Evolutionary conservation across 371 early-diverging fungal species (phyloP), one percentile per base, ranked within the genome.

Genomic region (Rhizopus delemar): DNA sequence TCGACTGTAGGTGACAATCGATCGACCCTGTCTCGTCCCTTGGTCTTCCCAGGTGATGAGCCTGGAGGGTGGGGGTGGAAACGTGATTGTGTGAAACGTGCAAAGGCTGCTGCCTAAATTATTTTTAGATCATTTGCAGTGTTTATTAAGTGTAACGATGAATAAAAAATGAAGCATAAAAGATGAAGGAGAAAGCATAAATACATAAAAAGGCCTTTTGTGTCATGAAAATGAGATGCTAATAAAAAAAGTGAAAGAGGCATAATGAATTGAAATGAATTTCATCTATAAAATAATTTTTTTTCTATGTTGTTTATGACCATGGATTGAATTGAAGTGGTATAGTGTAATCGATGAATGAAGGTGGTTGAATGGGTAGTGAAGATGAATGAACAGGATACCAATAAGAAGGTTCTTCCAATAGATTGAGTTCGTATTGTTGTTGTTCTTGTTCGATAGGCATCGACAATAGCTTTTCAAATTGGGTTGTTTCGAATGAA

Each of bases 1-100:
- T 46, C 87, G 85, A 32, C 81, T 80, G 3, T 87, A 84, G 69
- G 84, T 78, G 6, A 63, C 64, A 31, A 79, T 79, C 16, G 66
- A 73, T 8, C 52, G 60, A n/a, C 73, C 69, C 53, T 71, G 31
- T 32, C 41, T 12, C 48, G 66, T n/a, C 29, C 53, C 8, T 46
- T 34, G 6, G 46, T 45, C 28, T 43, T 74, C 31, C 61, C 58
- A 28, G 63, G 65, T 60, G 1, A 6, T 68, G 3, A 53, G 59
- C 33, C 38, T 64, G 13, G 49, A 34, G 11, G 9, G 46, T 12
- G 64, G n/a, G 64, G 65, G 64, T 54, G 54, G 54, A 68, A 64
- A 51, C 69, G 69, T 43, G 53, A 57, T n/a, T 56, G 57, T 38
- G 52, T 22, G 13, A 43, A 43, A 43, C 8, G 43, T 5, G 43